phyloP scores from a whole-genome alignment of 768 basidiomycete genomes.

The Lentinula sp. region DNA sequence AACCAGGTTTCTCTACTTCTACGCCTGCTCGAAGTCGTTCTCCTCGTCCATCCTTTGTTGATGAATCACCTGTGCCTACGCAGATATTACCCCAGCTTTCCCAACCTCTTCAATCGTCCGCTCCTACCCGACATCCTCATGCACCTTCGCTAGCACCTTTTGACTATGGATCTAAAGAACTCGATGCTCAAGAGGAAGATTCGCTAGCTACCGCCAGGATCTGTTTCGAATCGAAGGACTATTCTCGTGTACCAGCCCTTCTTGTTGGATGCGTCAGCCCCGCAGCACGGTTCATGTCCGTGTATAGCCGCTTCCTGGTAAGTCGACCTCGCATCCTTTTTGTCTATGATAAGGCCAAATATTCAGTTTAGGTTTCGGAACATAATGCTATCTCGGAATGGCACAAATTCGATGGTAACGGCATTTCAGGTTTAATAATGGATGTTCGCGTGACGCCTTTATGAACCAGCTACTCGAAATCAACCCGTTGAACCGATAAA shows the following conservation, averaged over 20 bases:
- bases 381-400: slow-evolving; percentile 77
- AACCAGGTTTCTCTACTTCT: slow-evolving; percentile 48
- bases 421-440: neutral
- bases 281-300: slow-evolving; percentile 68
- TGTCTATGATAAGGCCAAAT: neutral
- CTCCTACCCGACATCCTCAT: slow-evolving; percentile 25
- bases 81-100: slow-evolving; percentile 21
- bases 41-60: slow-evolving; percentile 32
- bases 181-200: slow-evolving; percentile 65
- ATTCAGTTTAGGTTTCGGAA: slow-evolving; percentile 62
- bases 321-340: slow-evolving; percentile 22
- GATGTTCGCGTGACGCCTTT: slow-evolving; percentile 1
- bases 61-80: slow-evolving; percentile 26
- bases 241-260: slow-evolving; percentile 61
- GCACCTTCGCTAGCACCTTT: slow-evolving; percentile 26
- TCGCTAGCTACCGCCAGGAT: slow-evolving; percentile 63
- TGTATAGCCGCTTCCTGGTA: slow-evolving; percentile 86
- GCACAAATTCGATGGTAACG: slow-evolving; percentile 76
- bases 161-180: slow-evolving; percentile 32
- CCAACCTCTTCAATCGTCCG: slow-evolving; percentile 15
- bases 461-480: slow-evolving; percentile 52
- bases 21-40: slow-evolving; percentile 48
- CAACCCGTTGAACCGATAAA: slow-evolving; percentile 69
- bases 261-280: slow-evolving; percentile 61
- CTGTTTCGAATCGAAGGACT: slow-evolving; percentile 75